These are phyloP conservation scores for Trametes cingulata DNA, from an alignment of 768 basidiomycete genomes.

Conservation along the genomic window DNA sequence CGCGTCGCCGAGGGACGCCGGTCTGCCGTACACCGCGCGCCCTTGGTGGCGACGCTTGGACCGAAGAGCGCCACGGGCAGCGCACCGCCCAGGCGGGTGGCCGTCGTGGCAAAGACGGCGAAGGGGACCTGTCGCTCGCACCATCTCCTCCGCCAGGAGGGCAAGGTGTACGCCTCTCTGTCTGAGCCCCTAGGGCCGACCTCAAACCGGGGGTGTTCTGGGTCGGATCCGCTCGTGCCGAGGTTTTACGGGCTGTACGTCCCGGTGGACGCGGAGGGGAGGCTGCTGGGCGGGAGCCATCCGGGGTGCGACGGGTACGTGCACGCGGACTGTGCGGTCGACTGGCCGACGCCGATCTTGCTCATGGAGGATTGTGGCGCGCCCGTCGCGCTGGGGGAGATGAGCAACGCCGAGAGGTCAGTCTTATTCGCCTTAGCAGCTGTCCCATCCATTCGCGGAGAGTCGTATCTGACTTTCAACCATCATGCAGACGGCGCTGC, in stretches of 20 bases:
- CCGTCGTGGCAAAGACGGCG: slow-evolving; percentile 32
- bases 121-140: slow-evolving; percentile 8
- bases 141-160: slow-evolving; percentile 37
- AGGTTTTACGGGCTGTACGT: slow-evolving; percentile 66
- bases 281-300: background rate
- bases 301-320: slow-evolving; percentile 22
- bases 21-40: slow-evolving; percentile 50
- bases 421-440: background rate
- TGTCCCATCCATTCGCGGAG: background rate
- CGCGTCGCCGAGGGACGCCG: slow-evolving; percentile 51
- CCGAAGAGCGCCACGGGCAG: background rate
- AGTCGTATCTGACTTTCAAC: background rate
- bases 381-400: slow-evolving; percentile 29
- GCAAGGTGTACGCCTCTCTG: slow-evolving; percentile 46
- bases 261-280: slow-evolving; percentile 24
- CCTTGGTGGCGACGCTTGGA: slow-evolving; percentile 44
- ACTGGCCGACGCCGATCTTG: slow-evolving; percentile 39
- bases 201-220: too few relatives aligned
- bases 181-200: slow-evolving; percentile 48
- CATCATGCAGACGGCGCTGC: slow-evolving; percentile 21
- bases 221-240: slow-evolving; percentile 46
- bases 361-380: slow-evolving; percentile 50
- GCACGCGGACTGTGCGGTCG: slow-evolving; percentile 11
- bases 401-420: slow-evolving; percentile 25
- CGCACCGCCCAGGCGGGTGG: slow-evolving; percentile 21